Base-by-base conservation (phyloP, 208 protist species). In the Leishmania tropica region DNA sequence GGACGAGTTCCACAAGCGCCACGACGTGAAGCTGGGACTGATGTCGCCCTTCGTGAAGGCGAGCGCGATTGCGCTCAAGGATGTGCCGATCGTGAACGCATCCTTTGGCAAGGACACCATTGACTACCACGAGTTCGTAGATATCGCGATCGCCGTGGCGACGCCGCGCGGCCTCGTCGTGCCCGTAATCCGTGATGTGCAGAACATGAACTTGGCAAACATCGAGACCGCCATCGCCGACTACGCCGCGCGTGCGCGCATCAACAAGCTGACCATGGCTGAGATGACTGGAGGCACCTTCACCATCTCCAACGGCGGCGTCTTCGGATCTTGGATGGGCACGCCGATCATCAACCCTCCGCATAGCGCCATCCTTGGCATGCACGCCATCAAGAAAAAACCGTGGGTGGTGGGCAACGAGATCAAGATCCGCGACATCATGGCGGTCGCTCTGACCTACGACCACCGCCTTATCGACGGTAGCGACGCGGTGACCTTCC, bases 271-370 rank as follows among this genome's bases (percentile, higher is more conserved):
- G 37, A 97, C 98, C 17, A 93, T 99, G 78, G 97, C 98, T 48
- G 99, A 99, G 84, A 99, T 99, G 98, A 96, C 95, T 4, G 99
- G 99, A 79, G 99, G 99, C 68, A 99, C 99, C 42, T 99, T 99
- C 92, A 99, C 99, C 58, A 99, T 99, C 85, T 99, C 98, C 53
- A 99, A 99, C 90, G 99, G 99, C 77, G 99, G 99, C 70, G 98
- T 99, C 37, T 99, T 99, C 72, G 99, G 99, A 51, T 99, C 96
- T 45, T 98, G 99, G 89, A 98, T 99, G 96, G 99, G 98, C 56
- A 99, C 99, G 0, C 99, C 99, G 42, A 99, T 99, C 90, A 98
- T 99, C 87, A 99, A 99, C 88, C 98, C 98, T 19, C 99, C 99
- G 53, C 99, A 99, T 96, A 98, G 96, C 35, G 99, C 99, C 54